Percentiles rank a stretch among this genome's conserved stretches.
Evolutionary conservation across 257 asterid genomes (phyloP).

Genomic region (Asclepias syriaca): DNA sequence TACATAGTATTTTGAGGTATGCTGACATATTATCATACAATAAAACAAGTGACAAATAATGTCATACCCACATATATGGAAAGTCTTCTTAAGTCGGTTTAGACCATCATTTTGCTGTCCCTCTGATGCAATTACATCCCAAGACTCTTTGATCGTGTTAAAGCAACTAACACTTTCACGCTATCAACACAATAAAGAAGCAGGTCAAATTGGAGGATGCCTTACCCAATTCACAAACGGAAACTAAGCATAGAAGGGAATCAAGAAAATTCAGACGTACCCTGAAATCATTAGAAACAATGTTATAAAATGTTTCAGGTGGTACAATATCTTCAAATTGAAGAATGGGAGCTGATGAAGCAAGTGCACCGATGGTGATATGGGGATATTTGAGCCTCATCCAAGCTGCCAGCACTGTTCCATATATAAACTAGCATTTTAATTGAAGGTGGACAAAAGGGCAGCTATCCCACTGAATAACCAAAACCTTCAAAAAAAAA

Average conservation of each 20-base stretch:
- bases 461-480: neutral
- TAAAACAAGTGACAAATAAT: neutral
- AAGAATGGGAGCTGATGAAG: slow-evolving; percentile 90
- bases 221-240: slow-evolving; percentile 5
- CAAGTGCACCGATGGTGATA: slow-evolving; percentile 85
- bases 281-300: slow-evolving; percentile 77
- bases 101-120: slow-evolving; percentile 63
- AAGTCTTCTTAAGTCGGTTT: slow-evolving; percentile 47
- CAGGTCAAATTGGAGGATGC: slow-evolving; percentile 7
- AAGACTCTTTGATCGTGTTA: slow-evolving; percentile 65
- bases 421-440: slow-evolving; percentile 5
- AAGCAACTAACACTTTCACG: slow-evolving; percentile 81
- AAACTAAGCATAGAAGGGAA: neutral
- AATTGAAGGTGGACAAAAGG: neutral
- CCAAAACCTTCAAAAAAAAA: neutral
- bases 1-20: neutral
- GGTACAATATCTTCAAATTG: slow-evolving; percentile 89
- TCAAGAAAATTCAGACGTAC: slow-evolving; percentile 32
- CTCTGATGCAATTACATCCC: slow-evolving; percentile 60
- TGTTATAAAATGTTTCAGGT: slow-evolving; percentile 69
- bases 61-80: slow-evolving; percentile 65
- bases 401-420: slow-evolving; percentile 95
- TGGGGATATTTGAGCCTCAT: slow-evolving; percentile 97
- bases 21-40: neutral
- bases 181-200: slow-evolving; percentile 30